phyloP scores from a whole-genome alignment of 2,329 filamentous ascomycete species.

The Xylariales sp. region DNA sequence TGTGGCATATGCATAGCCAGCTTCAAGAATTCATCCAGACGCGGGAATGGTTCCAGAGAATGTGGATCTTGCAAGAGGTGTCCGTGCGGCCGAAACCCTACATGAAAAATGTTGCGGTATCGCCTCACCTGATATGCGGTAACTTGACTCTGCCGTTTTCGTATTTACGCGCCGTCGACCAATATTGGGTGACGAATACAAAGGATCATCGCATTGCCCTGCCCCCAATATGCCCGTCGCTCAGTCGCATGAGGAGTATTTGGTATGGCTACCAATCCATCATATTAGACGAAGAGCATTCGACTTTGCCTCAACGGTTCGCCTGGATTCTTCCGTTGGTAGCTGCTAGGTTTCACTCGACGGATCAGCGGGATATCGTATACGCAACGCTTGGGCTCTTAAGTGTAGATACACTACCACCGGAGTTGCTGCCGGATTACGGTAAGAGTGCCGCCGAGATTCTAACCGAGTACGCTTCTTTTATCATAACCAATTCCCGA shows the following conservation, averaged over 20 bases:
- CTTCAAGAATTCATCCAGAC: slow-evolving; percentile 29
- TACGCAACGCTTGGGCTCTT: slow-evolving; percentile 29
- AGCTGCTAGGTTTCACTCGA: slow-evolving; percentile 23
- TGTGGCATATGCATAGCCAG: slow-evolving; percentile 32
- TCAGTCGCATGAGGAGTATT: slow-evolving; percentile 8
- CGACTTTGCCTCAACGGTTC: slow-evolving; percentile 4
- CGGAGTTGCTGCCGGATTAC: slow-evolving; percentile 24
- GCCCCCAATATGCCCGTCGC: slow-evolving; percentile 12
- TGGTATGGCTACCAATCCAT: slow-evolving; percentile 22
- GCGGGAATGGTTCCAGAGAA: slow-evolving; percentile 29
- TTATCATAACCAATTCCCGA: slow-evolving; percentile 12
- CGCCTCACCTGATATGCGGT: slow-evolving; percentile 25
- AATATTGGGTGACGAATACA: slow-evolving; percentile 19
- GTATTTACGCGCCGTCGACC: slow-evolving; percentile 4
- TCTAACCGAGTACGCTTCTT: slow-evolving; percentile 26
- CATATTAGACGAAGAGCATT: background rate
- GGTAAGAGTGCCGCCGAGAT: slow-evolving; percentile 16
- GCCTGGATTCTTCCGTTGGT: slow-evolving; percentile 24
- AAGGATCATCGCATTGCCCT: background rate
- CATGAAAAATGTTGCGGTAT: background rate
- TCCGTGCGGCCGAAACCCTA: slow-evolving; percentile 25
- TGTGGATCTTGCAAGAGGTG: slow-evolving; percentile 36
- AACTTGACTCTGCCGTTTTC: slow-evolving; percentile 24
- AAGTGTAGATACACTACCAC: background rate
- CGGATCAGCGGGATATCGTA: slow-evolving; percentile 31